Evolutionary conservation across 805 yeast genomes (phyloP).

Genomic region (Debaryomyces tyrocola): DNA sequence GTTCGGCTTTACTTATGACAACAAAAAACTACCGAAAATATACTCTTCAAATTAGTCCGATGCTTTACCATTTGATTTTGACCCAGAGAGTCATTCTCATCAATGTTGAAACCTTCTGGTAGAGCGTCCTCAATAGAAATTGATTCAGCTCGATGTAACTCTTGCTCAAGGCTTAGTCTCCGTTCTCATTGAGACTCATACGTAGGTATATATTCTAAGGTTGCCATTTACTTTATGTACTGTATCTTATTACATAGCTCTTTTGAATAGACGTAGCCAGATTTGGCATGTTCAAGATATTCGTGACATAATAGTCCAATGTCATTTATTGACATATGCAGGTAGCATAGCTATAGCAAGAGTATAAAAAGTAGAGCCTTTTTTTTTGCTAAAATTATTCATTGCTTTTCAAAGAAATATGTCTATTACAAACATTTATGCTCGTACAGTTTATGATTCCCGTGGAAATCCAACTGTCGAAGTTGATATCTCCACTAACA

Average conservation of each 20-base stretch:
- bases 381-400: too few species aligned
- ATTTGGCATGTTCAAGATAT: too few species aligned
- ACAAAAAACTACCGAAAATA: too few species aligned
- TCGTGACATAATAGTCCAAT: too few species aligned
- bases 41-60: too few species aligned
- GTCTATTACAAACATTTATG: conserved; percentile 12
- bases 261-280: too few species aligned
- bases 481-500: conserved; percentile 16
- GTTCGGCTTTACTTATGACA: too few species aligned
- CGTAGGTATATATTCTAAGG: background rate
- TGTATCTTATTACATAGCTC: too few species aligned
- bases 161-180: conserved; percentile 15
- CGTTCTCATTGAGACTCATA: background rate
- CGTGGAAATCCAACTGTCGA: conserved; percentile 26
- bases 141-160: conserved; percentile 20
- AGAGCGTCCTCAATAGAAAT: conserved; percentile 21
- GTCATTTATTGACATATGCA: too few species aligned
- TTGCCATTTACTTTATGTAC: background rate
- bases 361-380: too few species aligned
- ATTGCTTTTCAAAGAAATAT: conserved; percentile 2
- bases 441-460: conserved; percentile 22
- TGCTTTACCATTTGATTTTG: too few species aligned
- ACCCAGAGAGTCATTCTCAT: background rate
- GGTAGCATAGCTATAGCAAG: too few species aligned
- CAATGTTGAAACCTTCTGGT: conserved; percentile 24